Conservation (phyloP, 768 basidiomycete species). For the Exsudoporus frostii region DNA sequence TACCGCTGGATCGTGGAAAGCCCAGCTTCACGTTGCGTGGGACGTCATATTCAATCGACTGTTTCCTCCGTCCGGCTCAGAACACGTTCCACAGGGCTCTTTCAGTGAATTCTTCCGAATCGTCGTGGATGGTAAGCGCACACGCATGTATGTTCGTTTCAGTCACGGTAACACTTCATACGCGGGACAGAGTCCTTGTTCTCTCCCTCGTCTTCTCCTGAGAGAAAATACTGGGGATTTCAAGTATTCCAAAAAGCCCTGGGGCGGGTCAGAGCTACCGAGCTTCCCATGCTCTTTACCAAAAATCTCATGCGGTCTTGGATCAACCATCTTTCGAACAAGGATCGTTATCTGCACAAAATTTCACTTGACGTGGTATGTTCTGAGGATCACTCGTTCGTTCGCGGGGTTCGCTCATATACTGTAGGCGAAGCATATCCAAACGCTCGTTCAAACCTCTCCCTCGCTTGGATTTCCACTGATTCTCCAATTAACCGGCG, state of each 20-base stretch:
- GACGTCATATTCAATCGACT: constrained; percentile 74
- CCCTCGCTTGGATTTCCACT: constrained; percentile 81
- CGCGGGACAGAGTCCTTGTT: constrained; percentile 73
- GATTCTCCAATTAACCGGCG: constrained; percentile 79
- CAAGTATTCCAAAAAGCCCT: constrained; percentile 82
- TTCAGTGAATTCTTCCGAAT: constrained; percentile 91
- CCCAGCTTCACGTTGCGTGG: constrained; percentile 93
- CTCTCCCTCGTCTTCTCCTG: constrained; percentile 74
- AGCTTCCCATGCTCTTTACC: constrained; percentile 85
- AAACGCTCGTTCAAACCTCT: constrained; percentile 67
- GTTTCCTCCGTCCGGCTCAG: constrained; percentile 46
- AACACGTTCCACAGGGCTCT: constrained; percentile 44
- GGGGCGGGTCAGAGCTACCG: constrained; percentile 56
- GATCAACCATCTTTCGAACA: constrained; percentile 91
- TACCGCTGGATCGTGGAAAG: constrained; percentile 70
- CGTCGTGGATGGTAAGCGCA: constrained; percentile 81
- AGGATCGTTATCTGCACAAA: constrained; percentile 87
- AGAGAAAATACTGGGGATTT: constrained; percentile 97
- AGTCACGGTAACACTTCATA: background rate
- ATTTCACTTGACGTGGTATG: constrained; percentile 80
- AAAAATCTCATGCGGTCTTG: constrained; percentile 95
- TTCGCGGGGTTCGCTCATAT: background rate
- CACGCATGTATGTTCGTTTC: background rate
- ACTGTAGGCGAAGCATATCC: constrained; percentile 68
- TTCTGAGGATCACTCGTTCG: background rate